phyloP scores from a whole-genome alignment of 2,329 filamentous ascomycete species.

The Sporothrix brasiliensis region DNA sequence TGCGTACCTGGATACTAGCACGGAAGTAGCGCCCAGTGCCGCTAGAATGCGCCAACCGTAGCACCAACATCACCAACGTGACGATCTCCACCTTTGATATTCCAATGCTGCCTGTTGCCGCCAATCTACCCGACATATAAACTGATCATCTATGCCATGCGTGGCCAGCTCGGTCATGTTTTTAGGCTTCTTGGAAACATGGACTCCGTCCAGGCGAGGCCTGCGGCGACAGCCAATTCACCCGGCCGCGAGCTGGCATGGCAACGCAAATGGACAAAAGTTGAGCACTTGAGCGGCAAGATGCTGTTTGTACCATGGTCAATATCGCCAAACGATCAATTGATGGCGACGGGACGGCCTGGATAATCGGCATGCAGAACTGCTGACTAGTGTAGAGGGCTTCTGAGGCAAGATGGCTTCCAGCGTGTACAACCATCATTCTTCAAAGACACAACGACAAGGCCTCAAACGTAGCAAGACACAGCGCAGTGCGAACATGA shows the following conservation, averaged over 20 bases:
- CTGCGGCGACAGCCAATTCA: neutral
- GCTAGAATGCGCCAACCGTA: constrained; percentile 18
- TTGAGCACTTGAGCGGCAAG: neutral
- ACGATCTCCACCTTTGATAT: constrained; percentile 9
- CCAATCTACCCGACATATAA: constrained; percentile 2
- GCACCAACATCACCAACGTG: neutral
- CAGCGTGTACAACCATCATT: neutral
- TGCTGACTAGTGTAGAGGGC: constrained; percentile 5
- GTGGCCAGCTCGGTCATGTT: neutral
- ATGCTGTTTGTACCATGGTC: neutral
- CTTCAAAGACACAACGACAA: too few relatives aligned
- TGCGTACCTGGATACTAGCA: neutral
- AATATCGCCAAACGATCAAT: neutral
- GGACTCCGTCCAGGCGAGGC: neutral
- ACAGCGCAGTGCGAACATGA: neutral
- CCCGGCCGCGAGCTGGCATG: constrained; percentile 5
- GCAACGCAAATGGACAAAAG: neutral
- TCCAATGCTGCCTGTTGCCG: constrained; percentile 12
- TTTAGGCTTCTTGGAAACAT: neutral
- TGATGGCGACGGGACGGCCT: neutral
- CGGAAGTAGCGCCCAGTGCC: neutral
- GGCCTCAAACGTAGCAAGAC: neutral
- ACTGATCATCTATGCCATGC: neutral
- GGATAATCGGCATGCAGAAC: neutral
- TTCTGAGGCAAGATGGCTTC: neutral